Evolutionary conservation across 2,329 filamentous ascomycete genomes (phyloP).

Genomic region (Aspergillus sp.): DNA sequence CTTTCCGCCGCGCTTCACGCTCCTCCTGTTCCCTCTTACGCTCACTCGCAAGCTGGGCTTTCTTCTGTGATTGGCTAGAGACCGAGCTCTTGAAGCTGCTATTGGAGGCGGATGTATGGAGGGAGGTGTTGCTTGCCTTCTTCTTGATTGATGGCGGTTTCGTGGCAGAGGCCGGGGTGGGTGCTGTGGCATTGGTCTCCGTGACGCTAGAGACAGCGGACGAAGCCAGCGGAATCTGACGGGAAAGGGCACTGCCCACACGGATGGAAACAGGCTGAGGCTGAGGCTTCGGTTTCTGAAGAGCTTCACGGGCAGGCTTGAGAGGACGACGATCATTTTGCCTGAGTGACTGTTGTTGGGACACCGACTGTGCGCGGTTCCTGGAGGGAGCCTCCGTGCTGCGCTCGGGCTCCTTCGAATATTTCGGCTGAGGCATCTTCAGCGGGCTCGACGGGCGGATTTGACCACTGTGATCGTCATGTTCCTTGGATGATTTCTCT

Average conservation of each 20-base stretch:
- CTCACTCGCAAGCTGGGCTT: constrained; percentile 71
- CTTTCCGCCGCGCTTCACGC: constrained; percentile 72
- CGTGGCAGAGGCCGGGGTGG: constrained; percentile 46
- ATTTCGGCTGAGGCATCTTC: constrained; percentile 26
- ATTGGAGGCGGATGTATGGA: constrained; percentile 55
- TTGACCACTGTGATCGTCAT: constrained; percentile 27
- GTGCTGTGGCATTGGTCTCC: constrained; percentile 50
- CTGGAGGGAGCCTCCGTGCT: constrained; percentile 27
- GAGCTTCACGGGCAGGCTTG: constrained; percentile 43
- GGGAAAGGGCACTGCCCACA: constrained; percentile 48
- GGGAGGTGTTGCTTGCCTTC: constrained; percentile 67
- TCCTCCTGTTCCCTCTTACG: constrained; percentile 85
- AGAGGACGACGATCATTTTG: constrained; percentile 42
- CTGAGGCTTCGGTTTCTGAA: constrained; percentile 42
- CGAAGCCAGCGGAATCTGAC: constrained; percentile 41
- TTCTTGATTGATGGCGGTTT: constrained; percentile 52
- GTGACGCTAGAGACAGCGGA: constrained; percentile 60
- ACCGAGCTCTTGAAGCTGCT: constrained; percentile 64
- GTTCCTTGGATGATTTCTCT: constrained; percentile 34
- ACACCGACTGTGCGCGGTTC: constrained; percentile 21
- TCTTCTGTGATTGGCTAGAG: constrained; percentile 62
- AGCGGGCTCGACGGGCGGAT: constrained; percentile 22
- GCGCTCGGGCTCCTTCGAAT: constrained; percentile 32
- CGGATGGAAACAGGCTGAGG: constrained; percentile 50
- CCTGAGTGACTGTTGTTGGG: constrained; percentile 26